Base-by-base conservation (phyloP, 352 stramenopile species). In the Aphanomyces euteiches region DNA sequence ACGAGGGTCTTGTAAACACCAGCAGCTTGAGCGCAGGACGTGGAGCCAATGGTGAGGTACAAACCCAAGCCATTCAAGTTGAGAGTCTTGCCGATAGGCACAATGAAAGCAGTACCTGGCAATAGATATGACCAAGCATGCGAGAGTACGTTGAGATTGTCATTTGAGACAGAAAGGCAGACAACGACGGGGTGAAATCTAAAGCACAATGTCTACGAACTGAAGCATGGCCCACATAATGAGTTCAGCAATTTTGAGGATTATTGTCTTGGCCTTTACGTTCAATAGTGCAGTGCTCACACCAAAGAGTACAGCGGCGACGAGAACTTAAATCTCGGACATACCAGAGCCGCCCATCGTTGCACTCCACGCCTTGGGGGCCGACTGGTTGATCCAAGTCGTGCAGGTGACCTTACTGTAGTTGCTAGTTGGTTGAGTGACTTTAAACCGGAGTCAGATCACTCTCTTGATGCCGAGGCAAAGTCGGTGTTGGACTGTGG, bases 221-320 rank as follows among this genome's bases (percentile, higher is more conserved):
- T 84, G 84, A 68, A 88, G 86, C 79, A 86, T 86, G 76, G 85
- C 83, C 65, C 83, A 75, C n/a, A 88, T 78, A 1, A 88, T 75
- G 1, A 79, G 78, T 3, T 74, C 72, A 0, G 78, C 50, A 7
- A 81, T 77, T 4, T 82, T 58, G 15, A 86, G 69, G 53, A 88
- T 82, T 28, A 82, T 50, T 0, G 54, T 19, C 72, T 88, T 88
- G 69, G 72, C 74, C 48, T 83, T 34, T 0, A 74, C 72, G 0
- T 74, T 45, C 1, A 83, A 65, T 47, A 78, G 50, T 0, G 80
- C 69, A 0, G 80, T 88, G 17, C 78, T 73, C 0, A 80, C 59
- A 37, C 80, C 80, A 3, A 77, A 77, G 0, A 88, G 73, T 56
- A 85, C 74, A 5, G 80, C 74, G 1, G 80, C 79, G 0, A 88